Conservation (phyloP, 768 basidiomycete genomes). For the Collybiopsis confluens region DNA sequence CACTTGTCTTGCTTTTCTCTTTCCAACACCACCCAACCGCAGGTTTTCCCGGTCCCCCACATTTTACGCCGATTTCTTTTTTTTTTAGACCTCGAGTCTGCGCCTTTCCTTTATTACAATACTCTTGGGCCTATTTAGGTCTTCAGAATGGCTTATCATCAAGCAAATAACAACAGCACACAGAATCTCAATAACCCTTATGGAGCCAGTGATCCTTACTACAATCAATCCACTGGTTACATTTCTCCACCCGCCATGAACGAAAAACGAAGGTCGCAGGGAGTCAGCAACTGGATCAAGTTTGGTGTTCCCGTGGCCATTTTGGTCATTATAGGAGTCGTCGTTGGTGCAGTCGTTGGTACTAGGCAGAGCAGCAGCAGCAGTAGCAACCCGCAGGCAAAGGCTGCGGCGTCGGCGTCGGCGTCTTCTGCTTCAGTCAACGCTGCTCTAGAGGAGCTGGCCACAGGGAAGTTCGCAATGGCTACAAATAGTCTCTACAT, state of each 20-base stretch:
- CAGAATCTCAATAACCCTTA: conserved; percentile 33
- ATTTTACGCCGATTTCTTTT: neutral
- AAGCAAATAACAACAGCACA: conserved; percentile 4
- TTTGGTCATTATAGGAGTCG: conserved; percentile 59
- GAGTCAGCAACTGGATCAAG: conserved; percentile 69
- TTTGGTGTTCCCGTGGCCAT: conserved; percentile 65
- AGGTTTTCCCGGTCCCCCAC: neutral
- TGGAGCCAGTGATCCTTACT: conserved; percentile 58
- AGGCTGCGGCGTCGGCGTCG: conserved; percentile 41
- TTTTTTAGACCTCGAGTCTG: conserved; percentile 7
- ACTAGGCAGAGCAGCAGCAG: conserved; percentile 47
- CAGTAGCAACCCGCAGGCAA: conserved; percentile 35
- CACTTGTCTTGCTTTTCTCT: neutral
- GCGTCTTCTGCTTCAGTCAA: conserved; percentile 58
- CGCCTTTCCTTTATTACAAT: conserved; percentile 3
- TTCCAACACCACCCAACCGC: neutral
- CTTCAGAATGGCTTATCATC: conserved; percentile 4
- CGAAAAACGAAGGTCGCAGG: conserved; percentile 36
- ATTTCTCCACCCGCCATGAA: conserved; percentile 45
- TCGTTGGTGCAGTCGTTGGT: conserved; percentile 80
- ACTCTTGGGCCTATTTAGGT: neutral
- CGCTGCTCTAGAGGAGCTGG: conserved; percentile 23
- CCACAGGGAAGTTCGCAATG: conserved; percentile 66
- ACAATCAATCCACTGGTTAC: conserved; percentile 66
- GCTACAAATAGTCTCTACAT: conserved; percentile 76